Evolutionary conservation across 164 flowering plant genomes (phyloP), one percentile per base, ranked within the genome.

Genomic region (Vitis rupestris): DNA sequence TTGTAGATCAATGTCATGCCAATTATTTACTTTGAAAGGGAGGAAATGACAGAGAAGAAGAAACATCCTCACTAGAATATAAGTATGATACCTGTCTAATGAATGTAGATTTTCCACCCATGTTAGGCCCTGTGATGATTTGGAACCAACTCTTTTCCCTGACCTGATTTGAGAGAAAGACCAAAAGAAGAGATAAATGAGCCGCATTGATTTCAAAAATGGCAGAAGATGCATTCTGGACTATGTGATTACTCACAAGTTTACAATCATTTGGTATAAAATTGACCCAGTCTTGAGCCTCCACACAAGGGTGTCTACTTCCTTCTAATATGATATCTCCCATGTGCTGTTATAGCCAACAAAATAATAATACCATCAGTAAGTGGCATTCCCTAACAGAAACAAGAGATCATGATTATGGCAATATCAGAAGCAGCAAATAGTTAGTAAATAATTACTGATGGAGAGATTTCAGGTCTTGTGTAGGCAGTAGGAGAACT

Each of bases 31-130:
- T 19, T 10, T 17, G 2, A 10, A 66, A 54, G 56, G 10, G 9
- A n/a, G 7, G 44, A 37, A 37, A 3, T 37, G 44, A 37, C 19
- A 17, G 47, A 50, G 14, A 50, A 55, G 19, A 27, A 11, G 9
- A 53, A 19, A 67, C 19, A 64, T 3, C 44, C 3, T 49, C 59
- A 68, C 11, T 9, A 67, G 62, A 66, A 2, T 3, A 52, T n/a
- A 13, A 65, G 65, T 27, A 74, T 14, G 51, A 50, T 12, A 95
- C 99, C 97, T 96, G 99, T 23, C 99, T 83, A 72, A 96, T 96
- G 76, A 83, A 91, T 65, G 99, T 96, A 16, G 99, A 96, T 78
- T 96, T 96, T 62, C 98, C 99, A 79, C 99, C 99, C 98, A 96
- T 96, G 75, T 96, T 96, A 51, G 99, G 99, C 47, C 98, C 99